Conservation (phyloP, 2,329 filamentous ascomycete genomes). For the Chaetomiaceae sp. region DNA sequence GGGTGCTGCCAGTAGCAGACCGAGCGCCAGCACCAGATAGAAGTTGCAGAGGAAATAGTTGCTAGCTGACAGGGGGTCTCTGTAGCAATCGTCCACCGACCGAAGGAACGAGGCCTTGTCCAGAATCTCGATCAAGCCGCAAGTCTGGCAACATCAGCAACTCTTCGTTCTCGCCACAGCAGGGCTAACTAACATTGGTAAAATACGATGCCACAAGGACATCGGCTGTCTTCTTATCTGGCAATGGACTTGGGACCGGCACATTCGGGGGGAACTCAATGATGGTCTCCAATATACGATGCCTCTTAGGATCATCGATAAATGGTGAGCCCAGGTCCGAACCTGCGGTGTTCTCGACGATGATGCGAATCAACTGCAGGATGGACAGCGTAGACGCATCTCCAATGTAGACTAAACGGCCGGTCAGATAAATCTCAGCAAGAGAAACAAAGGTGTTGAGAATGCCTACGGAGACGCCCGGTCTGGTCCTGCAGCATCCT, state of each 20-base stretch:
- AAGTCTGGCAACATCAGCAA: slow-evolving; percentile 41
- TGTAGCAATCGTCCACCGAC: slow-evolving; percentile 49
- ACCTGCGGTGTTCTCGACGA: slow-evolving; percentile 52
- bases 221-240: slow-evolving; percentile 49
- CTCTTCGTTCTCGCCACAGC: neutral
- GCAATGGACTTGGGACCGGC: slow-evolving; percentile 48
- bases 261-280: slow-evolving; percentile 42
- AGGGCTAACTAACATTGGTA: slow-evolving; percentile 44
- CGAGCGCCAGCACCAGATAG: slow-evolving; percentile 59
- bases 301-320: slow-evolving; percentile 51
- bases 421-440: slow-evolving; percentile 9
- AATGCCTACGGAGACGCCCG: slow-evolving; percentile 52
- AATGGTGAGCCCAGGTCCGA: slow-evolving; percentile 44
- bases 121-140: slow-evolving; percentile 57
- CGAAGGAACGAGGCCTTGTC: slow-evolving; percentile 46
- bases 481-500: slow-evolving; percentile 57
- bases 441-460: too few species aligned
- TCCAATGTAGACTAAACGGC: slow-evolving; percentile 51
- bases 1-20: slow-evolving; percentile 53
- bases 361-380: slow-evolving; percentile 55
- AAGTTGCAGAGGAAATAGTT: slow-evolving; percentile 54
- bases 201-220: slow-evolving; percentile 57
- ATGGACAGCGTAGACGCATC: slow-evolving; percentile 59
- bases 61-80: slow-evolving; percentile 45
- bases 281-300: slow-evolving; percentile 53